A percentile compares a stretch with the other conserved stretches of the same genome.
These are phyloP conservation scores for Berkeleyomyces basicola DNA, from an alignment of 2,329 filamentous ascomycete species.

Conservation along the genomic window DNA sequence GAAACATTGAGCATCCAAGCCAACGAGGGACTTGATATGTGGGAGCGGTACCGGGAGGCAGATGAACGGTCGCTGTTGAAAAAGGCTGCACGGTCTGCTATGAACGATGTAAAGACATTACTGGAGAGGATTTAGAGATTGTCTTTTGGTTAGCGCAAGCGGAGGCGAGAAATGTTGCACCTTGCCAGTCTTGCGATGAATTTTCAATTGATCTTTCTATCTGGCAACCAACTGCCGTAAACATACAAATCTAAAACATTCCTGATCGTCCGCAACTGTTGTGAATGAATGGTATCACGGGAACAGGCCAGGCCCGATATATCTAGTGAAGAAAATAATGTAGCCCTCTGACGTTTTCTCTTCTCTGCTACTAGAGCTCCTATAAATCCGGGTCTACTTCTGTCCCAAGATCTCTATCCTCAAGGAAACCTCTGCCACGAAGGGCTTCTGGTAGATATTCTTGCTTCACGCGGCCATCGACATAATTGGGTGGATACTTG, in stretches of 20 bases:
- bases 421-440: slow-evolving; percentile 54
- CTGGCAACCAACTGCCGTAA: no score
- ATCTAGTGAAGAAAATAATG: background rate
- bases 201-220: no score
- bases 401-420: slow-evolving; percentile 62
- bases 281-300: no score
- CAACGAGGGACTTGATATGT: slow-evolving; percentile 69
- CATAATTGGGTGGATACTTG: slow-evolving; percentile 90
- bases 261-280: no score
- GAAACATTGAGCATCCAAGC: slow-evolving; percentile 86
- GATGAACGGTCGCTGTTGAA: slow-evolving; percentile 75
- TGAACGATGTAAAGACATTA: slow-evolving; percentile 31
- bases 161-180: no score
- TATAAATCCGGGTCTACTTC: slow-evolving; percentile 55
- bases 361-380: slow-evolving; percentile 18
- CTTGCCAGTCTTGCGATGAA: no score
- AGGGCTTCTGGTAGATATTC: slow-evolving; percentile 77
- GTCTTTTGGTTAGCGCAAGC: no score
- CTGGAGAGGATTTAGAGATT: background rate
- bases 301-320: no score
- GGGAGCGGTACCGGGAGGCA: slow-evolving; percentile 74
- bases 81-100: slow-evolving; percentile 65
- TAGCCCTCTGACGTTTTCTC: background rate
- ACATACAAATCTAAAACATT: no score
- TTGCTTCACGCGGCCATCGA: slow-evolving; percentile 65